phyloP scores from a whole-genome alignment of 169 alveolate genomes.

The Cryptosporidium sp. region DNA sequence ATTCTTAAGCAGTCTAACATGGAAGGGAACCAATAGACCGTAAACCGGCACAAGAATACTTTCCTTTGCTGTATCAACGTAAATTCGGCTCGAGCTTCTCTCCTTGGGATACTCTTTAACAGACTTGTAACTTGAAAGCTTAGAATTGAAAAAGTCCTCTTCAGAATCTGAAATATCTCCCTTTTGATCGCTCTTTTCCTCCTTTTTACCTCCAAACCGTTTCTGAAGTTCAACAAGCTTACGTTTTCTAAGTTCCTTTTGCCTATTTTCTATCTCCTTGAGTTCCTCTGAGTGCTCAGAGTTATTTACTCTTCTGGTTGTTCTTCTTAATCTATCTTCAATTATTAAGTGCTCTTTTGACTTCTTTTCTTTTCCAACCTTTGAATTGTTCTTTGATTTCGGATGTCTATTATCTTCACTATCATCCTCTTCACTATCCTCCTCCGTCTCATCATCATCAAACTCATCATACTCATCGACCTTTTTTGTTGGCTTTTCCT shows the following conservation, averaged over 20 bases:
- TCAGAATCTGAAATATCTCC: conserved; percentile 78
- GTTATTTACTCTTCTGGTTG: conserved; percentile 52
- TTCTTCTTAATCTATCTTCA: conserved; percentile 58
- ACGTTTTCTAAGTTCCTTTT: conserved; percentile 80
- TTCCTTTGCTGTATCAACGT: conserved; percentile 81
- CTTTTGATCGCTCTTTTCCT: conserved; percentile 76
- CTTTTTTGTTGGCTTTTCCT: conserved; percentile 17
- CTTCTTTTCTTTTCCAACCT: conserved; percentile 11
- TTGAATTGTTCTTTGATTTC: background rate
- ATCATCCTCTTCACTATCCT: conserved; percentile 30
- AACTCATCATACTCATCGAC: background rate
- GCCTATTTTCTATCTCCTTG: conserved; percentile 78
- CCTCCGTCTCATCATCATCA: conserved; percentile 40
- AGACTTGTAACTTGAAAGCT: conserved; percentile 81
- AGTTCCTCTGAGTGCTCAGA: conserved; percentile 64
- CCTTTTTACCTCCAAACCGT: conserved; percentile 76
- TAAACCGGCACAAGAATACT: conserved; percentile 85
- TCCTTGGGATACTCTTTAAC: conserved; percentile 83
- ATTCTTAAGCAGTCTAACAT: conserved; percentile 86
- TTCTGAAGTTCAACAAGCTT: conserved; percentile 84
- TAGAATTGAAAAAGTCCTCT: conserved; percentile 80
- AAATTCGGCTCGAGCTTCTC: conserved; percentile 80
- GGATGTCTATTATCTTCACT: background rate
- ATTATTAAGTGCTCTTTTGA: conserved; percentile 24
- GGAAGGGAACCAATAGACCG: conserved; percentile 86